Percentiles rank a stretch among this genome's conserved stretches.
Conservation (phyloP, 1,284 basidiomycete genomes). For the Irpex lacteus region DNA sequence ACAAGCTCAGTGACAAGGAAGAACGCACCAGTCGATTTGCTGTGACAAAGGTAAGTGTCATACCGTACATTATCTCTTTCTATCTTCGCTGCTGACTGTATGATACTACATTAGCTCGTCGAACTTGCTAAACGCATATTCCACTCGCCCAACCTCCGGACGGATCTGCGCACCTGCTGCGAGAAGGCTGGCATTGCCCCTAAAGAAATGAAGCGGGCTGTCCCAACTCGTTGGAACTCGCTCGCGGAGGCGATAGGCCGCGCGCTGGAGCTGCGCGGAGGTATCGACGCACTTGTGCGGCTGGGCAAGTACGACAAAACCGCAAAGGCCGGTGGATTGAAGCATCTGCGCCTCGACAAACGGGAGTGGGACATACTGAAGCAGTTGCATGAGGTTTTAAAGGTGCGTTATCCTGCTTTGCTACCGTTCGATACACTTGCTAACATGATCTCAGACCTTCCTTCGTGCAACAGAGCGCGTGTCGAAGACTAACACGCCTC, state of each 20-base stretch:
- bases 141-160: slow-evolving; percentile 14
- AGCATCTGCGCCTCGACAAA: slow-evolving; percentile 12
- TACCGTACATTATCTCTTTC: too few species aligned
- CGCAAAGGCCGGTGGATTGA: neutral
- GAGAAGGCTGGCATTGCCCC: neutral
- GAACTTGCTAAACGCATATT: slow-evolving; percentile 8
- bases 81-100: neutral
- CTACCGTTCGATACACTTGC: neutral
- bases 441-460: neutral
- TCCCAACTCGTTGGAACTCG: slow-evolving; percentile 23
- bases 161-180: slow-evolving; percentile 12
- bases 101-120: slow-evolving; percentile 3
- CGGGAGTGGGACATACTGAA: slow-evolving; percentile 3
- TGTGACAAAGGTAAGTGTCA: slow-evolving; percentile 7
- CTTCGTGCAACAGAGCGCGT: neutral
- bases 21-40: neutral
- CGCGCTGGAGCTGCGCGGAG: slow-evolving; percentile 13
- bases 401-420: neutral
- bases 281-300: slow-evolving; percentile 10
- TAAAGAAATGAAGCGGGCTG: slow-evolving; percentile 15
- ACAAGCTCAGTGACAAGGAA: neutral
- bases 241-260: slow-evolving; percentile 16
- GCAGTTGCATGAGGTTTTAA: neutral
- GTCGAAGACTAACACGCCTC: neutral
- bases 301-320: slow-evolving; percentile 9